Evolutionary conservation across 1,284 basidiomycete species (phyloP).

Genomic region (Fistulinella staudtii): DNA sequence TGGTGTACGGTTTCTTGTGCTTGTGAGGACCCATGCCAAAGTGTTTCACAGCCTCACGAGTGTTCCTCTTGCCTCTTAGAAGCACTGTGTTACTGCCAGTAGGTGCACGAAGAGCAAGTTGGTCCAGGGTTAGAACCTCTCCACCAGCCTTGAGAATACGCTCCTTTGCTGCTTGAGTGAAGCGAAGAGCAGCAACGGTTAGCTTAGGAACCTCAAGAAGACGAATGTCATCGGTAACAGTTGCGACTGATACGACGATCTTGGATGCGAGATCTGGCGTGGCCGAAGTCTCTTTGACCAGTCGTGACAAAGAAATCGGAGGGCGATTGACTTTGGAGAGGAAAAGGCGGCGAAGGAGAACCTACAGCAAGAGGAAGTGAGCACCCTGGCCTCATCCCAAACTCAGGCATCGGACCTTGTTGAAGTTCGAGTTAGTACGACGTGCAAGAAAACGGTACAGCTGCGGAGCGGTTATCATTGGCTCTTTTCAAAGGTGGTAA

Average conservation of each 20-base stretch:
- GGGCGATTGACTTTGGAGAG: constrained; percentile 98
- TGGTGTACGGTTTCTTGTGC: constrained; percentile 93
- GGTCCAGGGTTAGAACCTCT: constrained; percentile 93
- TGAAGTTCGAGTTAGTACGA: constrained; percentile 94
- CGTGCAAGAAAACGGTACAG: constrained; percentile 99
- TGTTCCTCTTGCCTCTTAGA: constrained; percentile 88
- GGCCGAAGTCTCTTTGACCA: constrained; percentile 75
- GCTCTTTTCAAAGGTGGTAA: constrained; percentile 1
- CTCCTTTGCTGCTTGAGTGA: constrained; percentile 90
- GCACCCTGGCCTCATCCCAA: constrained; percentile 2
- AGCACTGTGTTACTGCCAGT: constrained; percentile 96
- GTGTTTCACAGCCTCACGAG: constrained; percentile 94
- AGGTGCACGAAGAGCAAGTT: constrained; percentile 91
- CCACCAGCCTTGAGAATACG: constrained; percentile 95
- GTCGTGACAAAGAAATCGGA: constrained; percentile 90
- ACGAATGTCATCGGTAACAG: constrained; percentile 96
- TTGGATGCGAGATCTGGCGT: constrained; percentile 74
- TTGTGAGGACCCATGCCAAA: constrained; percentile 93
- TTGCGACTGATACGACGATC: constrained; percentile 87
- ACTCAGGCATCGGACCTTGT: constrained; percentile 63
- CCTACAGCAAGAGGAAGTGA: constrained; percentile 41
- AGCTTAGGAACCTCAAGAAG: constrained; percentile 87
- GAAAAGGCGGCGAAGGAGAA: constrained; percentile 94
- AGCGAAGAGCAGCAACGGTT: constrained; percentile 91
- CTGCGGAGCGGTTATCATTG: constrained; percentile 40